phyloP scores from a whole-genome alignment of 129 eudicot species.

The Lactuca saligna region DNA sequence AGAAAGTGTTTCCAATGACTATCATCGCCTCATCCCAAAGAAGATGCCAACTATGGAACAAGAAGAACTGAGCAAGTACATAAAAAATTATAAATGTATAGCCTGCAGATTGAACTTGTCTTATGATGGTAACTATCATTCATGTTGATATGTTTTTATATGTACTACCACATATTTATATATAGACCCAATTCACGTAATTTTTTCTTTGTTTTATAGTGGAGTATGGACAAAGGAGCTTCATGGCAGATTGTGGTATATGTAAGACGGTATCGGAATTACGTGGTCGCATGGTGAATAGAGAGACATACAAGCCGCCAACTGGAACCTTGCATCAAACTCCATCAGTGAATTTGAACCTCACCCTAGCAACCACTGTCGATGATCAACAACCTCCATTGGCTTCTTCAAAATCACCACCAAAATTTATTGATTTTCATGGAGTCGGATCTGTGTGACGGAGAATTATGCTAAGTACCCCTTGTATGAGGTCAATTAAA shows the following conservation, averaged over 20 bases:
- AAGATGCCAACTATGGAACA: no score
- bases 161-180: background rate
- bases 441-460: slow-evolving; percentile 1
- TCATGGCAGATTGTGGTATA: background rate
- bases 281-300: background rate
- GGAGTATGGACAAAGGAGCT: background rate
- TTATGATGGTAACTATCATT: slow-evolving; percentile 3
- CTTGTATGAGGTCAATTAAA: background rate
- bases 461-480: background rate
- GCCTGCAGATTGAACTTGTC: background rate
- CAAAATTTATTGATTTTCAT: background rate
- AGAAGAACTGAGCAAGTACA: no score
- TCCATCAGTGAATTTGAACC: background rate
- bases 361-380: background rate
- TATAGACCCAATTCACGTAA: background rate
- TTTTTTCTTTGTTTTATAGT: background rate
- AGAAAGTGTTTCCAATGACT: no score
- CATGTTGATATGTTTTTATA: background rate
- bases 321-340: background rate
- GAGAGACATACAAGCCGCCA: background rate
- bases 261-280: background rate
- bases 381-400: background rate
- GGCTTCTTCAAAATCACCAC: background rate
- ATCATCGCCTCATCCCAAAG: no score
- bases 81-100: no score